Conservation (phyloP, 164 flowering plant genomes). For the Magnolia officinalis region DNA sequence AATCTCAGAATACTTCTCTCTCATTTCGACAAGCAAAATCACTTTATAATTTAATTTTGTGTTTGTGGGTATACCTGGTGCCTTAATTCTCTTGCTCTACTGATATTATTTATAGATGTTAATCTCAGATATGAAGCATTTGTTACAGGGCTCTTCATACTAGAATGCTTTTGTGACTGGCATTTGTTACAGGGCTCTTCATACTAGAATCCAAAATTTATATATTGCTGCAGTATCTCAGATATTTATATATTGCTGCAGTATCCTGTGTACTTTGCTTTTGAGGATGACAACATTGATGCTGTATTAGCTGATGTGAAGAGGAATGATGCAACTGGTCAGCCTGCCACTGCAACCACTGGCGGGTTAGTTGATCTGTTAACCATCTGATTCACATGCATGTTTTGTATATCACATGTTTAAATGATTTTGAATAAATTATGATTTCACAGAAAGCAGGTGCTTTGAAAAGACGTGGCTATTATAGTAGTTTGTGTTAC, state of each 20-base stretch:
- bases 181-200: no score
- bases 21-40: background rate
- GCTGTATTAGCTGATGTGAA: slow-evolving; percentile 75
- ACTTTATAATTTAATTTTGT: background rate
- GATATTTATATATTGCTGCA: slow-evolving; percentile 37
- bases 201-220: no score
- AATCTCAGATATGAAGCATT: background rate
- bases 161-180: no score
- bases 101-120: background rate
- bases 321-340: slow-evolving; percentile 80
- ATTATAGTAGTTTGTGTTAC: background rate
- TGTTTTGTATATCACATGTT: background rate
- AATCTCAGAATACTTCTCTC: background rate
- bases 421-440: no score
- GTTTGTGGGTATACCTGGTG: background rate
- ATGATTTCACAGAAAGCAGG: no score
- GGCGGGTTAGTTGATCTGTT: slow-evolving; percentile 74
- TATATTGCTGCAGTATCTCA: no score
- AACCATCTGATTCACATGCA: background rate
- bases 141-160: background rate
- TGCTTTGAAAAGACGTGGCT: no score
- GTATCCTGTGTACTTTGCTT: slow-evolving; percentile 98
- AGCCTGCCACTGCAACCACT: slow-evolving; percentile 93
- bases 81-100: background rate
- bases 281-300: slow-evolving; percentile 69